Evolutionary conservation across 2,329 filamentous ascomycete genomes (phyloP).

Genomic region (Blastomyces parvus): DNA sequence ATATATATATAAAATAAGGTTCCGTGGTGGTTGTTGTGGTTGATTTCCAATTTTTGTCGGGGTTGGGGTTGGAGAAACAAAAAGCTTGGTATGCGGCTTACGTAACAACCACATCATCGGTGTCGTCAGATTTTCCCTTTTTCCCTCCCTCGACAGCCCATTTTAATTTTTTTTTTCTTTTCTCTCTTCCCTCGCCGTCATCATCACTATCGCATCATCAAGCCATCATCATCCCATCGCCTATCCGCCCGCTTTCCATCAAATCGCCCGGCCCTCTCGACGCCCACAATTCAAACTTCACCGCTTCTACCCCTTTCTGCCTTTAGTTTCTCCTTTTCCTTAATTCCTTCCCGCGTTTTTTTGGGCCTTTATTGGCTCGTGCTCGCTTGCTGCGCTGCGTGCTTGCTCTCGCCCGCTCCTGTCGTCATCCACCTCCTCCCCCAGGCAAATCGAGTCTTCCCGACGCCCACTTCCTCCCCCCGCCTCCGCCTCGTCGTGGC

Average conservation of each 20-base stretch:
- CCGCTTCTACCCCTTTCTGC: slow-evolving; percentile 3
- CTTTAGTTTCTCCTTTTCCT: slow-evolving; percentile 8
- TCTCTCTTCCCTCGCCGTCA: slow-evolving; percentile 14
- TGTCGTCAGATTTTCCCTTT: slow-evolving; percentile 18
- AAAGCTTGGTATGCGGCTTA: slow-evolving; percentile 1
- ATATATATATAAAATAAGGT: too few relatives aligned
- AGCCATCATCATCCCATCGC: slow-evolving; percentile 7
- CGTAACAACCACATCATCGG: slow-evolving; percentile 16
- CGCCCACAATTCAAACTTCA: slow-evolving; percentile 14
- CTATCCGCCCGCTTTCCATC: background rate
- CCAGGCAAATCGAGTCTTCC: background rate
- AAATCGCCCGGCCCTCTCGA: background rate
- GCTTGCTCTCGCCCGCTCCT: slow-evolving; percentile 5
- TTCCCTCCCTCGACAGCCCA: slow-evolving; percentile 7
- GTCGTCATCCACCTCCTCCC: slow-evolving; percentile 12
- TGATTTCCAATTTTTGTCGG: background rate
- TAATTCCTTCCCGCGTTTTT: slow-evolving; percentile 9
- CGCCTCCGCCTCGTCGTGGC: background rate
- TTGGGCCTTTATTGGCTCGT: background rate
- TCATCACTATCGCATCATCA: slow-evolving; percentile 9
- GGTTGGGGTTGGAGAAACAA: too few relatives aligned
- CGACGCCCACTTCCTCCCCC: background rate
- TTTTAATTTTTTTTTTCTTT: slow-evolving; percentile 13
- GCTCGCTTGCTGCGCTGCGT: slow-evolving; percentile 11
- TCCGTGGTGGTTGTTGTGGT: background rate